Conservation (phyloP, 495 filamentous ascomycete species). For the Tuber aestivum region DNA sequence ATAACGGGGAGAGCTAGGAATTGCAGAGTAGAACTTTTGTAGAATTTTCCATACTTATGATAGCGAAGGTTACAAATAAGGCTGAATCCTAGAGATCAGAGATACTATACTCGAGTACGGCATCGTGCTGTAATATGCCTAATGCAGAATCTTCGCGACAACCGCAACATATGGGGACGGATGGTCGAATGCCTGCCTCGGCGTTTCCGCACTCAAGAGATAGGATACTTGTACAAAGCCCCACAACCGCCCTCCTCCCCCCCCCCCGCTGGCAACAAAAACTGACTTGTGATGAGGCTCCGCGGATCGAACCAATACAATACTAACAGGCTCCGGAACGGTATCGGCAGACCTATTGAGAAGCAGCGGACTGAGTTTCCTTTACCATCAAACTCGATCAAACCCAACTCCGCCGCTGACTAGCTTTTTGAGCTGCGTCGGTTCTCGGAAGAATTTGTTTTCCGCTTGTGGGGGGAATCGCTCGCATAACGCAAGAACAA, state of each 20-base stretch:
- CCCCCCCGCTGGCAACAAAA: background rate
- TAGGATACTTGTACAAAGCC: background rate
- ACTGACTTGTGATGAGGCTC: background rate
- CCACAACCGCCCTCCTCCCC: background rate
- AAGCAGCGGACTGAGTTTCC: background rate
- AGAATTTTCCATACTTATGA: background rate
- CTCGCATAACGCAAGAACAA: conserved; percentile 1
- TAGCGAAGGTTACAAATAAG: background rate
- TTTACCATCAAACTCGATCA: background rate
- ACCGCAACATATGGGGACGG: background rate
- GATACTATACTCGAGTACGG: no score
- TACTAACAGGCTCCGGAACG: background rate
- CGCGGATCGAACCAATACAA: background rate
- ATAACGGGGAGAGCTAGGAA: background rate
- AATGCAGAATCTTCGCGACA: background rate
- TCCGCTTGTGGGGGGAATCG: background rate
- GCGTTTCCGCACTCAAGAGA: background rate
- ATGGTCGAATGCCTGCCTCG: background rate
- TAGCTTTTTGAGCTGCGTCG: background rate
- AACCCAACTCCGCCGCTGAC: background rate
- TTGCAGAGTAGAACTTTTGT: background rate
- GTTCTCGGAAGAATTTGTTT: conserved; percentile 1
- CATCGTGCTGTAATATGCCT: background rate
- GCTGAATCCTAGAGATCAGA: background rate
- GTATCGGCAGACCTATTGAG: background rate